Conservation (phyloP, 257 asterid species). For the Solanum sejunctum region DNA sequence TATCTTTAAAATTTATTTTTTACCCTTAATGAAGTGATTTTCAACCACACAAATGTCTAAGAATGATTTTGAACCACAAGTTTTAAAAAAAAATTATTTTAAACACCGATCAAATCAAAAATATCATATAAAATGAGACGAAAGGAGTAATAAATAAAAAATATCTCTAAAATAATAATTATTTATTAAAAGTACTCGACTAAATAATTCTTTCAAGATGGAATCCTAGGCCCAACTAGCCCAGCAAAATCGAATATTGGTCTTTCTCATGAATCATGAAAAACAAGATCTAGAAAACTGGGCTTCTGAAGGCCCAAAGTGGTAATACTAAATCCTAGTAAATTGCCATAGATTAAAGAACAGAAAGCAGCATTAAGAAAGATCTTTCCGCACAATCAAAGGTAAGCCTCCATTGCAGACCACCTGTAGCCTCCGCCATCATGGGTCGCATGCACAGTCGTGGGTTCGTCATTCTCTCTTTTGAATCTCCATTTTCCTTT, state of each 20-base stretch:
- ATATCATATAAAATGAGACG: too few species aligned
- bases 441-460: conserved; percentile 96
- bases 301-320: background rate
- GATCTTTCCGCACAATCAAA: background rate
- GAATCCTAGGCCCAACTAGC: background rate
- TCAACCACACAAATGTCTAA: too few species aligned
- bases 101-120: too few species aligned
- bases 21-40: too few species aligned
- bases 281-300: background rate
- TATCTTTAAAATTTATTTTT: too few species aligned
- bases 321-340: conserved; percentile 18
- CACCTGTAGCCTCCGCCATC: conserved; percentile 15
- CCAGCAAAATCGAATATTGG: background rate
- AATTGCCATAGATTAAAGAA: background rate
- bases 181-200: too few species aligned
- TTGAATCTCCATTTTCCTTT: background rate
- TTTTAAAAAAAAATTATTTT: too few species aligned
- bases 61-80: too few species aligned
- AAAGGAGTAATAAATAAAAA: too few species aligned
- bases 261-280: too few species aligned
- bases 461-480: conserved; percentile 27
- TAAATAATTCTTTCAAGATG: too few species aligned
- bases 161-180: too few species aligned
- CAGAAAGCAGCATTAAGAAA: background rate
- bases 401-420: background rate